Conservation (phyloP, 2,329 filamentous ascomycete genomes). For the Blumeria hordei region DNA sequence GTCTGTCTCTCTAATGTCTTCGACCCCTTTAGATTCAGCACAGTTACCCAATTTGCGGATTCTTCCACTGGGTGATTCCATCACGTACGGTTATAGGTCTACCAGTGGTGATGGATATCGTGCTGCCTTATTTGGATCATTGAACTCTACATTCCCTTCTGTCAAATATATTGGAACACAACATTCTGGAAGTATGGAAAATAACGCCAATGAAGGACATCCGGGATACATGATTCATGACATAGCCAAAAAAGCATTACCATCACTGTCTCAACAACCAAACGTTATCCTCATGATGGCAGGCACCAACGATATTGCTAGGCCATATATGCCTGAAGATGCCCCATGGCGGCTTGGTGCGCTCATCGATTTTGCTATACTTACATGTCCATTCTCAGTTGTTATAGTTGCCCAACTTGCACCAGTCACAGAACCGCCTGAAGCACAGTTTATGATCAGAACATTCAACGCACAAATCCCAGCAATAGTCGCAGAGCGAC, state of each 20-base stretch:
- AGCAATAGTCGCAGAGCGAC: slow-evolving; percentile 2
- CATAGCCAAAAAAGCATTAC: slow-evolving; percentile 8
- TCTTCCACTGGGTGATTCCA: slow-evolving; percentile 10
- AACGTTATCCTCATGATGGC: slow-evolving; percentile 16
- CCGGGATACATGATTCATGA: slow-evolving; percentile 14
- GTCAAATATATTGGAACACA: slow-evolving; percentile 15
- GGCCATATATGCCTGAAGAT: slow-evolving; percentile 6
- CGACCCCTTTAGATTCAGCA: background rate
- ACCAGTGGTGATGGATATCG: slow-evolving; percentile 19
- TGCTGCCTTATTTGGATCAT: slow-evolving; percentile 8
- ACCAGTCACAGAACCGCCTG: slow-evolving; percentile 3
- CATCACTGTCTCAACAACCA: slow-evolving; percentile 8
- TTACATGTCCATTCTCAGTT: slow-evolving; percentile 14
- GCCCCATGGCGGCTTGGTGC: slow-evolving; percentile 15
- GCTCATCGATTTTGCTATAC: slow-evolving; percentile 15
- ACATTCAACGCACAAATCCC: slow-evolving; percentile 5
- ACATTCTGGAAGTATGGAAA: slow-evolving; percentile 13
- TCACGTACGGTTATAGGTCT: slow-evolving; percentile 15
- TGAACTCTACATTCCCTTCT: slow-evolving; percentile 3
- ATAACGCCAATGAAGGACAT: slow-evolving; percentile 17
- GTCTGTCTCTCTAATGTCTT: too few relatives aligned
- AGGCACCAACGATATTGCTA: slow-evolving; percentile 16
- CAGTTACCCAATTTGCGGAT: background rate
- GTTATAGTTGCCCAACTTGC: slow-evolving; percentile 18
- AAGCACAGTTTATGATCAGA: background rate